Evolutionary conservation across 495 filamentous ascomycete genomes (phyloP), one percentile per base, ranked within the genome.

Genomic region (Viridothelium virens): DNA sequence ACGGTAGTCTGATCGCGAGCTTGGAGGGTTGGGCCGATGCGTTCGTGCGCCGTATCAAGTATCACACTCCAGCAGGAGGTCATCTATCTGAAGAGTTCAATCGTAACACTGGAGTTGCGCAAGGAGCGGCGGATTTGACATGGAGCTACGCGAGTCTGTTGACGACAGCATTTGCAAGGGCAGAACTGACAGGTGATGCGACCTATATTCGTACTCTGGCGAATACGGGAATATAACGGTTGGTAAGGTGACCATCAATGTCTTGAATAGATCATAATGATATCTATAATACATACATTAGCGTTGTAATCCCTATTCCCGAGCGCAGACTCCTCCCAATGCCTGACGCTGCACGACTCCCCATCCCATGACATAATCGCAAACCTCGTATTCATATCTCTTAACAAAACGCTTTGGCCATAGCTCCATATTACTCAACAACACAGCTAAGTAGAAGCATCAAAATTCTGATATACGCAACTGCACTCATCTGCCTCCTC

Each of bases 381-480:
- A 25, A 25, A 25, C 25, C 25, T 25, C 25, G 25, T 25, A 25
- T 25, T 25, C 25, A 25, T 25, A 25, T 25, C 25, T 25, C 25
- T 25, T 25, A 1, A 25, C 25, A 25, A 25, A 25, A 25, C 25
- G 25, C 25, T 25, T 25, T 25, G 1, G 25, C 25, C 25, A 25
- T 25, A 25, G 25, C 25, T 25, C 41, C 41, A 44, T 44, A 53
- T 14, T 53, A 53, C 7, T 9, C 53, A 33, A 7, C 18, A 7
- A 33, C 53, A 36, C 7, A 53, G 5, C 16, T 31, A 59, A 6
- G 25, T 14, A n/a, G 25, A 6, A 5, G 36, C 7, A 59, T 59
- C 53, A 64, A 16, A 71, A 44, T 77, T 77, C 68, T 70, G 68
- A 62, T 77, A 77, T 64, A 74, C 61, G 46, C 75, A 77, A 25